Conservation (phyloP, 106 monocot genomes). For the Dioscorea dumetorum region DNA sequence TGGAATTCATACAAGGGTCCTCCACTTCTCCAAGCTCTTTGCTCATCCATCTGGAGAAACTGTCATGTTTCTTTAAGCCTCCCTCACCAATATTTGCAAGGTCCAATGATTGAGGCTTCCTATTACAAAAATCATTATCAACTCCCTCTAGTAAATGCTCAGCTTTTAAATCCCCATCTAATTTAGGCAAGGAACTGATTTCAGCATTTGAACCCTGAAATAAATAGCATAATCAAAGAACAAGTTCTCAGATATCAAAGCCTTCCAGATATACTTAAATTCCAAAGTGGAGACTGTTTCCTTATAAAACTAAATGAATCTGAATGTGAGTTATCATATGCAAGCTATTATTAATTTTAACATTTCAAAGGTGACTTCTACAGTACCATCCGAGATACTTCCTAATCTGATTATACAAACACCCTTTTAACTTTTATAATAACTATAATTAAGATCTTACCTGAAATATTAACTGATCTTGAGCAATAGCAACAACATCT, state of each 20-base stretch:
- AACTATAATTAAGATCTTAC: constrained; percentile 13
- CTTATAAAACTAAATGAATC: no score
- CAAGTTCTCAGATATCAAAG: no score
- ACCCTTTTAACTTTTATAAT: background rate
- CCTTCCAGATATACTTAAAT: no score
- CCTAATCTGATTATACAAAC: no score
- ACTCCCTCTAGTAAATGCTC: background rate
- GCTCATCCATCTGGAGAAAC: constrained; percentile 94
- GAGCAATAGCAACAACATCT: constrained; percentile 9
- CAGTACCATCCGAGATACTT: no score
- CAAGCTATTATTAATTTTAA: no score
- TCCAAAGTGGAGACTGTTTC: no score
- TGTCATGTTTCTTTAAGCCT: constrained; percentile 85
- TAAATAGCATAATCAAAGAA: background rate
- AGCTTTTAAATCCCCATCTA: background rate
- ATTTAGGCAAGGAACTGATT: background rate
- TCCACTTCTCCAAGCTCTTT: constrained; percentile 82
- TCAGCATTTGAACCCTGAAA: constrained; percentile 22
- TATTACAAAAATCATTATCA: constrained; percentile 10
- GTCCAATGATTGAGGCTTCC: constrained; percentile 62
- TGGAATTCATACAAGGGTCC: constrained; percentile 46
- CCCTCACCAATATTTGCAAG: constrained; percentile 37
- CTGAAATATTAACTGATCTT: constrained; percentile 28
- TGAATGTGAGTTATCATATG: no score
- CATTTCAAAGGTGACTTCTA: no score